These are phyloP conservation scores for Trametes cingulata DNA, from an alignment of 768 basidiomycete species.

Conservation along the genomic window DNA sequence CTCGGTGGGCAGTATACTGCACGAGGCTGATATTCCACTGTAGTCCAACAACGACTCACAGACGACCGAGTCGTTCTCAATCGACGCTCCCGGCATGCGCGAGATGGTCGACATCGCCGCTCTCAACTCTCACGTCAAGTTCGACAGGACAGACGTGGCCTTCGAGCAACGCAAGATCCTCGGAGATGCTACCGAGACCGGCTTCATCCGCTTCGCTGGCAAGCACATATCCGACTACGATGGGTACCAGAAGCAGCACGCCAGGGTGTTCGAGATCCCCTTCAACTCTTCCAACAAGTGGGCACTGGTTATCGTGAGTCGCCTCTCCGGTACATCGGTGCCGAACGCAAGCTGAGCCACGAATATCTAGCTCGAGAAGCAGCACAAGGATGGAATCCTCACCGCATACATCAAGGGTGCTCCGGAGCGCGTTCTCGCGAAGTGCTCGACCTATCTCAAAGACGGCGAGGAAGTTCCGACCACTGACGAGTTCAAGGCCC, in stretches of 20 bases:
- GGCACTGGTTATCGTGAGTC: conserved; percentile 65
- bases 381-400: conserved; percentile 49
- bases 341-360: not conserved
- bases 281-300: conserved; percentile 77
- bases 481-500: conserved; percentile 52
- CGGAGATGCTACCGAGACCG: conserved; percentile 78
- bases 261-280: conserved; percentile 72
- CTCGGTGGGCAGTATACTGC: not conserved
- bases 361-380: conserved; percentile 50
- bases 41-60: conserved; percentile 68
- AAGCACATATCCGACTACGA: conserved; percentile 58
- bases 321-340: not conserved
- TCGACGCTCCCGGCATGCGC: conserved; percentile 57
- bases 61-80: conserved; percentile 50
- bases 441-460: conserved; percentile 60
- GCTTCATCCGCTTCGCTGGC: conserved; percentile 66
- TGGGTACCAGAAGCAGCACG: conserved; percentile 45
- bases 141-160: conserved; percentile 61
- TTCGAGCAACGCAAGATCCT: conserved; percentile 63
- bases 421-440: conserved; percentile 66
- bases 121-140: conserved; percentile 70
- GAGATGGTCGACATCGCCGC: conserved; percentile 66
- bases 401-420: conserved; percentile 68
- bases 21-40: not conserved
- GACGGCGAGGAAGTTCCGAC: conserved; percentile 50